Evolutionary conservation across 768 basidiomycete genomes (phyloP), one percentile per base, ranked within the genome.

Genomic region (Phylloporus sp.): DNA sequence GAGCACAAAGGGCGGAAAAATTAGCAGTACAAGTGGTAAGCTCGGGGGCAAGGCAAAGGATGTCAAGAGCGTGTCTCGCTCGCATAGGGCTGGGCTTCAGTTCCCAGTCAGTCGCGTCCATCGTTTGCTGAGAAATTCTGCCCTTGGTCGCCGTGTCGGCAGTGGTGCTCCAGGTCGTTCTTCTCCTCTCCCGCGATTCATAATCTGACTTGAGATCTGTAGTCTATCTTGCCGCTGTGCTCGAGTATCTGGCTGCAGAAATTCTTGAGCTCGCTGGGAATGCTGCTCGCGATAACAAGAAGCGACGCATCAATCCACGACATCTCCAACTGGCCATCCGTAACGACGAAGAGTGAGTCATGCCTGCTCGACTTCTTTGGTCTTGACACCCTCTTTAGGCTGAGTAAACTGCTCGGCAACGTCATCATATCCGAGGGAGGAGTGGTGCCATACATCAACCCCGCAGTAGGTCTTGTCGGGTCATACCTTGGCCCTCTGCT

Each of bases 371-470:
- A 41, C 8, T 24, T 12, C 32, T 11, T 52, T n/a, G 7, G 9
- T 13, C 5, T 26, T 56, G 3, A 51, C 18, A 22, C 27, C n/a
- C 31, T 16, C 27, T 23, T n/a, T 47, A 86, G 84, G 61, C 72
- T 88, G 68, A 84, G 84, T 70, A 80, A 75, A 64, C 76, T 89
- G 40, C 80, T 89, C 39, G 86, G 85, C 23, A 76, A 85, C 59
- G 94, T 95, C 57, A 84, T 93, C 71, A 95, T 95, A 75, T 93
- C 91, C 29, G 91, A 95, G 70, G 94, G 94, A 73, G 94, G 94
- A 79, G 91, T 93, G 52, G 86, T 92, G 18, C 90, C 90, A 52
- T 81, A 80, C 66, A 95, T 95, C 67, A 78, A 81, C 62, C 74
- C 81, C 44, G 84, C 81, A 52, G 76, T 79, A 54, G 40, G 64